These are phyloP conservation scores for Monosporascus sp. DNA, from an alignment of 2,329 filamentous ascomycete genomes.

Conservation along the genomic window DNA sequence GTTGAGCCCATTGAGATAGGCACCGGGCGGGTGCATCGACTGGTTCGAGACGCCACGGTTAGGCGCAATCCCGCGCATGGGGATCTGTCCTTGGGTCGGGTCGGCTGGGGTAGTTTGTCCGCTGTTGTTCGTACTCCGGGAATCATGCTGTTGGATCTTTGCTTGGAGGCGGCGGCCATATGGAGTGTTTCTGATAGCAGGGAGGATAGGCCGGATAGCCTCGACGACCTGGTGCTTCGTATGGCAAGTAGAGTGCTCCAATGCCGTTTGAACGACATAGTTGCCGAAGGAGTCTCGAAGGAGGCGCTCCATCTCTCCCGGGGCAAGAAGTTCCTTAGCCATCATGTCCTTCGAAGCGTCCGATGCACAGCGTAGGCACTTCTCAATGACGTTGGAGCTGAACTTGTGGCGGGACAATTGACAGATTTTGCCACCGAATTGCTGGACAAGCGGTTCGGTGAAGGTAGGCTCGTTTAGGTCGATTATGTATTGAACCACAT, in stretches of 20 bases:
- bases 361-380: constrained; percentile 81
- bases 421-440: constrained; percentile 70
- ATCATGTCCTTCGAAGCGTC: constrained; percentile 71
- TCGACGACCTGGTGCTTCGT: constrained; percentile 76
- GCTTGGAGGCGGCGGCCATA: constrained; percentile 90
- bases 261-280: constrained; percentile 94
- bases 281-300: constrained; percentile 93
- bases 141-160: constrained; percentile 67
- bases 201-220: constrained; percentile 76
- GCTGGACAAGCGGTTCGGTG: constrained; percentile 80
- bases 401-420: constrained; percentile 91
- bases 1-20: constrained; percentile 26
- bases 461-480: constrained; percentile 84
- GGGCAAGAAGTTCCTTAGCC: constrained; percentile 72
- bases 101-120: constrained; percentile 50
- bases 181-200: constrained; percentile 80
- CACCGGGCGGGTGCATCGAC: constrained; percentile 29
- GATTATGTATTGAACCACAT: constrained; percentile 97
- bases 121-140: constrained; percentile 37
- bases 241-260: constrained; percentile 73
- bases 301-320: constrained; percentile 78
- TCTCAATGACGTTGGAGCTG: constrained; percentile 98
- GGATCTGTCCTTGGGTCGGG: constrained; percentile 48
- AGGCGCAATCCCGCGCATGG: constrained; percentile 37
- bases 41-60: constrained; percentile 38